These are phyloP conservation scores for Aulographum hederae DNA, from an alignment of 2,329 filamentous ascomycete genomes.

Conservation along the genomic window DNA sequence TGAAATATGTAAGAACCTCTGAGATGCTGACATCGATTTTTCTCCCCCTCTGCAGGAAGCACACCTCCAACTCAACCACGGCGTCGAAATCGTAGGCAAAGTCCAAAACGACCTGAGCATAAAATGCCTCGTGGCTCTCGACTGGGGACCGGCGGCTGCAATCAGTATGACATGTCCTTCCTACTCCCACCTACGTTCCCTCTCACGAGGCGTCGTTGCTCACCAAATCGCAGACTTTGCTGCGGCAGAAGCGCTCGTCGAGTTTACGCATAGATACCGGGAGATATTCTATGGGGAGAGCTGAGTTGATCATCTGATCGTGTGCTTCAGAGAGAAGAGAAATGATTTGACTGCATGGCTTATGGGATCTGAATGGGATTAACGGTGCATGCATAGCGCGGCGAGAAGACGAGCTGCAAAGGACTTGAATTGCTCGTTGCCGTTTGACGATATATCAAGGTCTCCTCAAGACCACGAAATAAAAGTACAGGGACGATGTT, in stretches of 20 bases:
- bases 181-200: not conserved
- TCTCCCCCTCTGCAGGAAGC: conserved; percentile 35
- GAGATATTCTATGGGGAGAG: conserved; percentile 64
- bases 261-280: conserved; percentile 66
- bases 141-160: conserved; percentile 47
- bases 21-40: not conserved
- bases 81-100: conserved; percentile 62
- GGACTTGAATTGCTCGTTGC: no score
- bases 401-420: no score
- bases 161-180: conserved; percentile 43
- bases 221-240: conserved; percentile 42
- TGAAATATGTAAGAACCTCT: no score
- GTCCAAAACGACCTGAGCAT: conserved; percentile 56
- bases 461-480: no score
- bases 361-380: no score
- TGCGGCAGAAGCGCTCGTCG: conserved; percentile 61
- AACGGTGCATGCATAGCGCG: no score
- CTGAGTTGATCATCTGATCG: no score
- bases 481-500: no score
- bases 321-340: no score
- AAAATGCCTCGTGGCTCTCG: conserved; percentile 49
- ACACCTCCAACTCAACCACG: conserved; percentile 50
- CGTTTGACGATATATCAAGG: no score
- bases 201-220: no score
- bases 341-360: no score